These are phyloP conservation scores for Rhodotorula sp. DNA, from an alignment of 1,284 basidiomycete species.

Conservation along the genomic window DNA sequence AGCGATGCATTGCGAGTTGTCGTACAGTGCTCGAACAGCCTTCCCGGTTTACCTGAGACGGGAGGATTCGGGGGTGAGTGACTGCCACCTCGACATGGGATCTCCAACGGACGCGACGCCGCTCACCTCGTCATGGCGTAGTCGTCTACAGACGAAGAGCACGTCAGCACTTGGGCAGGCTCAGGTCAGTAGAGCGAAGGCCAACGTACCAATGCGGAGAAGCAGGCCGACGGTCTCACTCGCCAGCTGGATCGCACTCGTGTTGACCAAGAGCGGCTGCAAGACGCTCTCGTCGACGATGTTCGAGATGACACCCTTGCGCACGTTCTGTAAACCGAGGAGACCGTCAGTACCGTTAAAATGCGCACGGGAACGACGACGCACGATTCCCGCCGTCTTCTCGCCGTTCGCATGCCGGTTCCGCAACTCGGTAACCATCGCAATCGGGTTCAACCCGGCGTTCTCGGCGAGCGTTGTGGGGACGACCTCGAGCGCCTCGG, in stretches of 20 bases:
- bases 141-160: not conserved
- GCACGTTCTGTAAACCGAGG: slow-evolving; percentile 63
- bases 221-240: slow-evolving; percentile 97
- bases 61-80: no score
- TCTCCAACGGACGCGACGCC: no score
- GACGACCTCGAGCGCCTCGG: slow-evolving; percentile 96
- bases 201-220: slow-evolving; percentile 69
- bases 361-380: not conserved
- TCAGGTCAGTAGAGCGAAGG: not conserved
- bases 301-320: slow-evolving; percentile 58
- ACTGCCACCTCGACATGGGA: no score
- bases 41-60: no score
- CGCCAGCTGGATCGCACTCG: slow-evolving; percentile 89
- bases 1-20: no score
- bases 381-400: slow-evolving; percentile 79
- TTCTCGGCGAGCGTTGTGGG: slow-evolving; percentile 98
- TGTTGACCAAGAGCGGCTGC: slow-evolving; percentile 76
- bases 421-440: slow-evolving; percentile 95
- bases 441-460: slow-evolving; percentile 95
- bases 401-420: slow-evolving; percentile 97
- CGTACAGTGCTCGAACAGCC: no score
- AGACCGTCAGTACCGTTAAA: not conserved
- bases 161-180: not conserved
- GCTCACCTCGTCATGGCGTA: slow-evolving; percentile 20
- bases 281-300: slow-evolving; percentile 85